These are phyloP conservation scores for Phytophthora kernoviae DNA, from an alignment of 352 stramenopile species.

Conservation along the genomic window DNA sequence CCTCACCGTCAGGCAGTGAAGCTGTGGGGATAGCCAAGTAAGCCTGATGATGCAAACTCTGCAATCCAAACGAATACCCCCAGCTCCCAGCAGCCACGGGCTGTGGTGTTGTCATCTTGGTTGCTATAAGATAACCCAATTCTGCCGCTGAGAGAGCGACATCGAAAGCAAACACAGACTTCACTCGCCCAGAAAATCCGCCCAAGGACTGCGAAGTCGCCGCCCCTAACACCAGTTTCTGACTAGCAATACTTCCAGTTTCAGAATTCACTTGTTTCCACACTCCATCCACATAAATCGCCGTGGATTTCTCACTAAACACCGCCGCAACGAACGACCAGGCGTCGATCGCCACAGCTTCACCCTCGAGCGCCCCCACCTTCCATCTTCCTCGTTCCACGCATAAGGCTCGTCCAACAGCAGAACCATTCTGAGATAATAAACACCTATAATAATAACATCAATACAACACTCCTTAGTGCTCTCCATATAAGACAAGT, in stretches of 20 bases:
- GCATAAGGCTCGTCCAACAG: conserved; percentile 44
- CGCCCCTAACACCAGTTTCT: conserved; percentile 18
- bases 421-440: conserved; percentile 49
- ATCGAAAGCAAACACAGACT: conserved; percentile 54
- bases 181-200: conserved; percentile 43
- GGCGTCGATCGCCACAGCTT: conserved; percentile 11
- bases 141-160: conserved; percentile 39
- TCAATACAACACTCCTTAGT: conserved; percentile 1
- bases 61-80: conserved; percentile 30
- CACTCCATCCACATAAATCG: conserved; percentile 26
- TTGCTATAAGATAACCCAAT: conserved; percentile 46
- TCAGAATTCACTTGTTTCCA: conserved; percentile 1
- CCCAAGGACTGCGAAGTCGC: conserved; percentile 9
- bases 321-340: conserved; percentile 53
- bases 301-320: conserved; percentile 32
- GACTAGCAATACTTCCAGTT: conserved; percentile 20
- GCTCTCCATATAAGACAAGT: too few species aligned
- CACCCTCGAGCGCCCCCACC: conserved; percentile 8
- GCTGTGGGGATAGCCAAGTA: conserved; percentile 12
- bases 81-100: conserved; percentile 27
- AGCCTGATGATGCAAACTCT: conserved; percentile 13
- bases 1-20: neutral
- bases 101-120: conserved; percentile 2
- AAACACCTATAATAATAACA: conserved; percentile 40
- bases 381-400: conserved; percentile 39